Evolutionary conservation across 345 rosid genomes (phyloP).

Genomic region (Passiflora organensis): DNA sequence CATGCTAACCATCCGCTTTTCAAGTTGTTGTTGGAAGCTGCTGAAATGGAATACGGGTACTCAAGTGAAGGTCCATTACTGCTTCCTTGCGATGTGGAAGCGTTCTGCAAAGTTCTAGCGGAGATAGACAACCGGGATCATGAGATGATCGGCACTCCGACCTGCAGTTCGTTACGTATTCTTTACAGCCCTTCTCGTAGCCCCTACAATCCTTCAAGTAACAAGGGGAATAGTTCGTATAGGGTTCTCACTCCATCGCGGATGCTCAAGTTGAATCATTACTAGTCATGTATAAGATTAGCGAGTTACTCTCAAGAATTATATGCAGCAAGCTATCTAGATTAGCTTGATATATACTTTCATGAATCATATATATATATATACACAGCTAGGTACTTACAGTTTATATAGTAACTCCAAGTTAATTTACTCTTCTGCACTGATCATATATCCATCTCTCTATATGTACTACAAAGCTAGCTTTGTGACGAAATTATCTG

Average conservation of each 20-base stretch:
- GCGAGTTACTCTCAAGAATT: no score
- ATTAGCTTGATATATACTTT: no score
- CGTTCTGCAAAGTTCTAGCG: slow-evolving; percentile 50
- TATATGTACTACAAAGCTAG: no score
- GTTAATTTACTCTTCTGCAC: no score
- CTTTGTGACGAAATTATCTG: no score
- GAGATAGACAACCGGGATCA: slow-evolving; percentile 39
- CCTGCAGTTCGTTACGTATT: slow-evolving; percentile 2
- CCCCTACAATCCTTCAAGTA: not conserved
- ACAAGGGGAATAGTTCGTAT: slow-evolving; percentile 27
- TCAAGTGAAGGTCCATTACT: slow-evolving; percentile 52
- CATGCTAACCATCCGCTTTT: slow-evolving; percentile 63
- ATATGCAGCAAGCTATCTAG: no score
- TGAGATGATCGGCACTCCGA: slow-evolving; percentile 8
- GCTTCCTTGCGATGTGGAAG: slow-evolving; percentile 72
- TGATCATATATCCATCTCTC: no score
- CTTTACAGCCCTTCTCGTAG: slow-evolving; percentile 11
- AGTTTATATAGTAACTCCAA: no score
- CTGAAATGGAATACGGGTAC: slow-evolving; percentile 63
- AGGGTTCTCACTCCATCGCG: slow-evolving; percentile 35
- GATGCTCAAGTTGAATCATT: slow-evolving; percentile 28
- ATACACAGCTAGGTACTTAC: no score
- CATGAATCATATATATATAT: no score
- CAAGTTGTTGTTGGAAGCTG: slow-evolving; percentile 65
- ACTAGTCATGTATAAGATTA: no score